phyloP scores from a whole-genome alignment of 2,329 filamentous ascomycete genomes.

The Colletotrichum scovillei region DNA sequence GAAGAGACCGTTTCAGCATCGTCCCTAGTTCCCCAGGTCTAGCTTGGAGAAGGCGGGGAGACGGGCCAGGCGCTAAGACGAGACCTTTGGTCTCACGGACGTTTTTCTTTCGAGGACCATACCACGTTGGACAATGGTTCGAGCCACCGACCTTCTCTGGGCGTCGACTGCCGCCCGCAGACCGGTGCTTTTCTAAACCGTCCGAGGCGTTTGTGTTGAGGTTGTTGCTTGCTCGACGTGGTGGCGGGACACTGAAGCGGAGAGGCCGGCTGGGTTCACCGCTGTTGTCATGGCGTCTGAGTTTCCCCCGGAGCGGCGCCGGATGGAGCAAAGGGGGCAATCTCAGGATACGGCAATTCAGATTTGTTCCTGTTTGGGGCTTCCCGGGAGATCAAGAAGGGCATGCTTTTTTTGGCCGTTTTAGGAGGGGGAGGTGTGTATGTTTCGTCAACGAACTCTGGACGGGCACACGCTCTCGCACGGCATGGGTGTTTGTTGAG shows the following conservation, averaged over 20 bases:
- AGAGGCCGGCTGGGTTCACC: conserved; percentile 26
- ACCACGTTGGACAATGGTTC: background rate
- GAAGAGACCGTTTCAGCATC: conserved; percentile 30
- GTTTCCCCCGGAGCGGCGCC: conserved; percentile 15
- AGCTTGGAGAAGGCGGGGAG: conserved; percentile 23
- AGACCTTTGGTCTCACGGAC: conserved; percentile 10
- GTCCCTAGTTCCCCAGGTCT: conserved; percentile 7
- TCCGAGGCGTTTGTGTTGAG: background rate
- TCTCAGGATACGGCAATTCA: conserved; percentile 2
- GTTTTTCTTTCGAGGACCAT: background rate
- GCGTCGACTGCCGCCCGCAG: background rate
- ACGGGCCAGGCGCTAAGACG: conserved; percentile 15
- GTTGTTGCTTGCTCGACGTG: background rate
- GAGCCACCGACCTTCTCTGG: background rate
- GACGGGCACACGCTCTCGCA: background rate
- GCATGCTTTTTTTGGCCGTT: background rate
- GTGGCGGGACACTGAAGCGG: conserved; percentile 3
- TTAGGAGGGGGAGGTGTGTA: conserved; percentile 15
- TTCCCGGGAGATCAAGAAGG: background rate
- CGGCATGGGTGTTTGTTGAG: background rate
- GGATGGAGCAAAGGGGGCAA: background rate
- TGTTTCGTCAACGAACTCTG: conserved; percentile 25
- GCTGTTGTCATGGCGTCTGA: conserved; percentile 26
- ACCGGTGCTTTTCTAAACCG: background rate
- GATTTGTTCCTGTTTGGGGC: background rate